Evolutionary conservation across 441 rosid species (phyloP).

Genomic region (Metrosideros polymorpha): DNA sequence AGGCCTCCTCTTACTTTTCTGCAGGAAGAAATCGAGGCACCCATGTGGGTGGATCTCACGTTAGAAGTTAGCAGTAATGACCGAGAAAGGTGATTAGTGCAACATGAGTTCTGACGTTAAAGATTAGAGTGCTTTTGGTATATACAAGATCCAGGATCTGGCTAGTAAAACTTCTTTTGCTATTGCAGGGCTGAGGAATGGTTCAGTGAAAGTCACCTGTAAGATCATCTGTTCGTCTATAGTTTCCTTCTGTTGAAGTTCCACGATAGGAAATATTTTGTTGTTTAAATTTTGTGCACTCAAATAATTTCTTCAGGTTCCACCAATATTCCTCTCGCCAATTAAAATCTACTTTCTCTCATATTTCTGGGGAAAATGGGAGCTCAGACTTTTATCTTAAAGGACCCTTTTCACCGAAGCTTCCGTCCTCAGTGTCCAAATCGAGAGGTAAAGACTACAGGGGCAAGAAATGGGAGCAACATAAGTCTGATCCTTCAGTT

Average conservation of each 20-base stretch:
- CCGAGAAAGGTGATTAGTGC: constrained; percentile 23
- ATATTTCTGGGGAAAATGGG: constrained; percentile 12
- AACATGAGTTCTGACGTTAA: background rate
- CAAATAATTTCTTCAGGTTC: constrained; percentile 26
- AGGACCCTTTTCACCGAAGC: constrained; percentile 25
- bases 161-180: background rate
- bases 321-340: constrained; percentile 42
- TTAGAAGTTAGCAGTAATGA: constrained; percentile 16
- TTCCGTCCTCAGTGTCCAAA: constrained; percentile 43
- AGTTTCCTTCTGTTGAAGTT: background rate
- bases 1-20: background rate
- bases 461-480: constrained; percentile 21
- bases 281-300: background rate
- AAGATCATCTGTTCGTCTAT: constrained; percentile 12
- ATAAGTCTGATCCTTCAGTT: background rate
- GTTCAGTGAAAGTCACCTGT: constrained; percentile 43
- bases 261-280: background rate
- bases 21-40: constrained; percentile 68
- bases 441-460: constrained; percentile 50
- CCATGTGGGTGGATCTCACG: constrained; percentile 56
- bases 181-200: constrained; percentile 43
- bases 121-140: background rate
- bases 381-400: constrained; percentile 10
- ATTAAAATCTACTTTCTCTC: constrained; percentile 33
- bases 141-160: background rate